Evolutionary conservation across 331 rosid genomes (phyloP).

Genomic region (Erythrophleum ivorense): DNA sequence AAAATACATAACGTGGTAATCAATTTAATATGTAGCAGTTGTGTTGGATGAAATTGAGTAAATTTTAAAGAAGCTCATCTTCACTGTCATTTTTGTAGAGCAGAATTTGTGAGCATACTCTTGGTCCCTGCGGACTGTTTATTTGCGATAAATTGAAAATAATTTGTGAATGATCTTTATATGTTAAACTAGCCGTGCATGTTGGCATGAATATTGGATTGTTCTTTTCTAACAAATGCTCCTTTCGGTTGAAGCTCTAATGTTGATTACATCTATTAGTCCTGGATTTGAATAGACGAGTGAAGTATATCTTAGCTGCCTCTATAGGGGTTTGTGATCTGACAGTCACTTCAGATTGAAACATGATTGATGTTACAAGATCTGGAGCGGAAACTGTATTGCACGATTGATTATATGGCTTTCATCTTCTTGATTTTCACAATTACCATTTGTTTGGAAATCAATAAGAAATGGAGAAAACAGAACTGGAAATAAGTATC

Average conservation of each 20-base stretch:
- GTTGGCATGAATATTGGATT: constrained; percentile 12
- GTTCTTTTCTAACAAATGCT: neutral
- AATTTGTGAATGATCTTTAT: constrained; percentile 46
- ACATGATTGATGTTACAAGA: neutral
- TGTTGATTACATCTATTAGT: neutral
- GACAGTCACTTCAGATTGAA: neutral
- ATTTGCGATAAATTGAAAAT: constrained; percentile 46
- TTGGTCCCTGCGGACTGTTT: constrained; percentile 39
- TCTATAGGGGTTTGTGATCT: neutral
- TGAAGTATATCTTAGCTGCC: neutral
- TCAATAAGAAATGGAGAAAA: neutral
- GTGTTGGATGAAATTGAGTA: constrained; percentile 47
- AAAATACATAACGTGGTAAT: constrained; percentile 48
- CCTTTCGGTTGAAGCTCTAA: neutral
- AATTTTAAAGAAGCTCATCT: constrained; percentile 47
- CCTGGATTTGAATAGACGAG: neutral
- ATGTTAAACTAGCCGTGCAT: constrained; percentile 6
- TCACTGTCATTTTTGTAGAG: constrained; percentile 48
- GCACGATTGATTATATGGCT: neutral
- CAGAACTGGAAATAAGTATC: neutral
- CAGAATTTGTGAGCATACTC: constrained; percentile 43
- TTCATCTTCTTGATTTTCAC: neutral
- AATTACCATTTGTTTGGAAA: neutral
- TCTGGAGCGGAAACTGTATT: neutral
- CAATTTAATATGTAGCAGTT: constrained; percentile 40